A percentile compares a stretch with the other conserved stretches of the same genome.
phyloP scores from a whole-genome alignment of 441 rosid genomes.

The Populus tomentosa region DNA sequence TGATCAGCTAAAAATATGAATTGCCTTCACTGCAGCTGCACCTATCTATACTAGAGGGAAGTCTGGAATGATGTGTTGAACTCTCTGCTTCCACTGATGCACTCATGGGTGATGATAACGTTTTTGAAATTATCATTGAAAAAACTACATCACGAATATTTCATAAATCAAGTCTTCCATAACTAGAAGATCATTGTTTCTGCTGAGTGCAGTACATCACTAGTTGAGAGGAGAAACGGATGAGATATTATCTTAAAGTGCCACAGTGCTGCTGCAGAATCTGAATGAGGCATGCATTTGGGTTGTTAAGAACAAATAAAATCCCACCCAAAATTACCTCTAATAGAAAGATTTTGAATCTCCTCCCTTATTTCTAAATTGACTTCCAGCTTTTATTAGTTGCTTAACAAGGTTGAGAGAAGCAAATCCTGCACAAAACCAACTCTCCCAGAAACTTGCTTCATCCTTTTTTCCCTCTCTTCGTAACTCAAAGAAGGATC shows the following conservation, averaged over 20 bases:
- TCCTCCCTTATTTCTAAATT: slow-evolving; percentile 23
- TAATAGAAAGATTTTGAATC: slow-evolving; percentile 8
- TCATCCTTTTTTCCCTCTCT: slow-evolving; percentile 52
- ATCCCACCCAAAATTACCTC: slow-evolving; percentile 16
- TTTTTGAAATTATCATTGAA: neutral
- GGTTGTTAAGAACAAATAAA: slow-evolving; percentile 13
- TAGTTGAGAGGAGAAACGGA: slow-evolving; percentile 9
- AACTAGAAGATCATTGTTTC: slow-evolving; percentile 15
- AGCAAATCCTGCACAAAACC: slow-evolving; percentile 55
- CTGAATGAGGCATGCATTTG: neutral
- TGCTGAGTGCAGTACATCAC: slow-evolving; percentile 15
- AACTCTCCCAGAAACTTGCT: slow-evolving; percentile 49
- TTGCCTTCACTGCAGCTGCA: neutral
- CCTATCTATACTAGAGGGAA: neutral
- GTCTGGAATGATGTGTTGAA: neutral
- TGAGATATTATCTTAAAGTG: slow-evolving; percentile 12
- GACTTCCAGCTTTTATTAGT: slow-evolving; percentile 27
- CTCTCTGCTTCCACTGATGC: neutral
- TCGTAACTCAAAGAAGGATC: slow-evolving; percentile 54
- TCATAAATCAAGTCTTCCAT: slow-evolving; percentile 10
- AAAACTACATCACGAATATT: neutral
- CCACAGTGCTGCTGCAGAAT: neutral
- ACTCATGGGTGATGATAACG: neutral
- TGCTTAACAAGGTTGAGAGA: slow-evolving; percentile 35
- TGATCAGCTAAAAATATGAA: neutral